These are phyloP conservation scores for Cladophialophora carrionii DNA, from an alignment of 2,329 filamentous ascomycete species.

Conservation along the genomic window DNA sequence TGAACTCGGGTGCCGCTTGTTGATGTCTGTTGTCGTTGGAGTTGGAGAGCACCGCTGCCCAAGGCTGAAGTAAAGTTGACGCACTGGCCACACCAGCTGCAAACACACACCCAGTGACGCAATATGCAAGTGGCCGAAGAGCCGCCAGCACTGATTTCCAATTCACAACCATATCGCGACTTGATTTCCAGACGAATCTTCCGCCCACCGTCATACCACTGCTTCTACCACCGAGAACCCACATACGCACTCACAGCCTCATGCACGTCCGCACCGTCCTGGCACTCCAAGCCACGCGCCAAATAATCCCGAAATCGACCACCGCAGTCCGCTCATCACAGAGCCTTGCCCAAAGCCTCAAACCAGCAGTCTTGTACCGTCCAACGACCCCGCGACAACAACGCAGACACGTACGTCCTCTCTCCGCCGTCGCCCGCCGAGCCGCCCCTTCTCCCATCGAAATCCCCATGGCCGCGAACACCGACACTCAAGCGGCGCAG, in stretches of 20 bases:
- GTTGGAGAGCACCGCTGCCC: slow-evolving; percentile 5
- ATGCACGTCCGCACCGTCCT: slow-evolving; percentile 22
- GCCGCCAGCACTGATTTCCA: slow-evolving; percentile 17
- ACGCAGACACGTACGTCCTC: not conserved
- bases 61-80: not conserved
- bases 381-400: not conserved
- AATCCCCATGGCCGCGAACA: slow-evolving; percentile 42
- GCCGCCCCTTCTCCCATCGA: slow-evolving; percentile 9
- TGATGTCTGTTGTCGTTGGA: not conserved
- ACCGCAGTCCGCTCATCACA: not conserved
- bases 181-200: not conserved
- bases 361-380: not conserved
- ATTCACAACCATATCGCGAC: slow-evolving; percentile 5
- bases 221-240: not conserved
- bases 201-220: not conserved
- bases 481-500: slow-evolving; percentile 34
- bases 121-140: slow-evolving; percentile 6
- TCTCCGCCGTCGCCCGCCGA: not conserved
- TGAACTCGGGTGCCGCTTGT: not conserved
- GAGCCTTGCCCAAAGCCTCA: not conserved
- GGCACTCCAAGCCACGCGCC: slow-evolving; percentile 21
- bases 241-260: slow-evolving; percentile 5
- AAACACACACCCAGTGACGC: slow-evolving; percentile 23
- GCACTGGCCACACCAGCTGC: too few relatives aligned
- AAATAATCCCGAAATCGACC: not conserved